Conservation (phyloP, 176 grass and related monocot species). For the Calamus simplicifolius region DNA sequence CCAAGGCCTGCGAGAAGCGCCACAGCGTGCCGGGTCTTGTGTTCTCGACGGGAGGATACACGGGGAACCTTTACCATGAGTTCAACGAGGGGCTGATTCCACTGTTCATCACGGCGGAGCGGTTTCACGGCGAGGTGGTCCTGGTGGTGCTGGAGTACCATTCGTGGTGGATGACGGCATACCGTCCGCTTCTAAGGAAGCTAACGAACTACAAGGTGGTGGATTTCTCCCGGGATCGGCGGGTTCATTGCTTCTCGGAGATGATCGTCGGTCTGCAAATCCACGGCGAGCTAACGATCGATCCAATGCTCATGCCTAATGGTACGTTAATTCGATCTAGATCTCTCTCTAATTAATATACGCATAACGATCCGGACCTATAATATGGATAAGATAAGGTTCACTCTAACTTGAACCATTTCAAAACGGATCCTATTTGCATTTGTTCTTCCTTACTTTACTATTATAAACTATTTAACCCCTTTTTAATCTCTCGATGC, state of each 20-base stretch:
- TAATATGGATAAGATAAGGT: too few species aligned
- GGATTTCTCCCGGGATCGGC: constrained; percentile 70
- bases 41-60: constrained; percentile 96
- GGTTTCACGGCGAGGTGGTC: constrained; percentile 82
- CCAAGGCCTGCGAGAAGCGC: constrained; percentile 55
- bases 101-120: constrained; percentile 78
- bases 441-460: too few species aligned
- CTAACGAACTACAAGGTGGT: constrained; percentile 75
- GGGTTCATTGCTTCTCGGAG: constrained; percentile 90
- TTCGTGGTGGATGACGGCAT: constrained; percentile 74
- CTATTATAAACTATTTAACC: too few species aligned
- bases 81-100: constrained; percentile 97
- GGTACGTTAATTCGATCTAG: constrained; percentile 23
- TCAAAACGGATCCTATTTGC: too few species aligned
- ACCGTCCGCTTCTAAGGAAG: constrained; percentile 61
- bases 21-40: constrained; percentile 61
- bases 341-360: neutral
- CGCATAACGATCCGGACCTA: too few species aligned
- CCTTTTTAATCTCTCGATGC: too few species aligned
- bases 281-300: constrained; percentile 87
- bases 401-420: too few species aligned
- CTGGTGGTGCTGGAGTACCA: constrained; percentile 80
- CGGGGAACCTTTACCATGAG: constrained; percentile 98
- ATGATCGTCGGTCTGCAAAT: constrained; percentile 81
- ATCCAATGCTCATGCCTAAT: constrained; percentile 78